Conservation (phyloP, 768 basidiomycete genomes). For the Boletales sp. region DNA sequence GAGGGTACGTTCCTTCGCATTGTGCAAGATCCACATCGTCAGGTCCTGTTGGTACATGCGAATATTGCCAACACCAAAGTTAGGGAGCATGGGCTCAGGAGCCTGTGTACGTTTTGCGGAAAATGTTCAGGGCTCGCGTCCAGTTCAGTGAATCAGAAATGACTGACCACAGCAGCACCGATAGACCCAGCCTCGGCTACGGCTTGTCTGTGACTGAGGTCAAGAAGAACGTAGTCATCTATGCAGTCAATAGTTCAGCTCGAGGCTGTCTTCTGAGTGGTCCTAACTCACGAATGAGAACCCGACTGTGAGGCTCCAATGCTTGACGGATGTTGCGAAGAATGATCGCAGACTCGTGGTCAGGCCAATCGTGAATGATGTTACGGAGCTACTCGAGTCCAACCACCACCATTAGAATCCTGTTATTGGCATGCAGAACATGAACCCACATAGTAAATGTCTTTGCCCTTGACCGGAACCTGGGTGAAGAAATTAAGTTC, state of each 20-base stretch:
- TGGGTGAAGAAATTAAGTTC: conserved; percentile 30
- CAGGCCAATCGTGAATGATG: conserved; percentile 29
- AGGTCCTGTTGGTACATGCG: conserved; percentile 30
- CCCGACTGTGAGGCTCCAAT: conserved; percentile 18
- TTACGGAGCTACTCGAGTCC: conserved; percentile 11
- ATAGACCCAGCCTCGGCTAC: conserved; percentile 9
- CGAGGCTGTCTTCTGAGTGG: not conserved
- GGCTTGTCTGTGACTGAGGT: conserved; percentile 14
- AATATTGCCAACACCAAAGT: conserved; percentile 30
- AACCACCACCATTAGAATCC: not conserved
- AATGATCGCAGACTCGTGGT: conserved; percentile 17
- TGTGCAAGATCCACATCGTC: conserved; percentile 27
- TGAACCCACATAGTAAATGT: conserved; percentile 32
- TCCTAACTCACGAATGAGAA: conserved; percentile 28
- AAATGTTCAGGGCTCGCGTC: not conserved
- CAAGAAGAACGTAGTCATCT: conserved; percentile 24
- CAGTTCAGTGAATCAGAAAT: not conserved
- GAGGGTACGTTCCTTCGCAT: conserved; percentile 33
- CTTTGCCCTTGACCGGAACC: conserved; percentile 21
- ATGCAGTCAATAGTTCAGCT: not conserved
- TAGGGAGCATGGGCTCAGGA: conserved; percentile 31
- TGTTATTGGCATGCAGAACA: no score
- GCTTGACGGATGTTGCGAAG: conserved; percentile 22
- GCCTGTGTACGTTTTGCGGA: conserved; percentile 18
- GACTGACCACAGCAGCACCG: conserved; percentile 16